These are phyloP conservation scores for Huntiella abstrusa DNA, from an alignment of 2,329 filamentous ascomycete genomes.

Conservation along the genomic window DNA sequence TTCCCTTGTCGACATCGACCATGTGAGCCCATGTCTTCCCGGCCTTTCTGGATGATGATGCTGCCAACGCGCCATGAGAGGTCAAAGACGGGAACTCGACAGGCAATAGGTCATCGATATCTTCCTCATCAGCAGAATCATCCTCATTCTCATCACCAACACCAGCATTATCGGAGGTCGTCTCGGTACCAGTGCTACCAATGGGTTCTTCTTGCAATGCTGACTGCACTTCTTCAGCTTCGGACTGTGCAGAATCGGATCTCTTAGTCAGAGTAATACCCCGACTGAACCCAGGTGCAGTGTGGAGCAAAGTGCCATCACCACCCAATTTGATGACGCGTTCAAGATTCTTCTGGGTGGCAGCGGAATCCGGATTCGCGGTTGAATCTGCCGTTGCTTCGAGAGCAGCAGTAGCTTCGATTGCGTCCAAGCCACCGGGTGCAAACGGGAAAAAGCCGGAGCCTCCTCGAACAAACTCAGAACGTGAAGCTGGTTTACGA, in stretches of 20 bases:
- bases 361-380: slow-evolving; percentile 19
- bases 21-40: slow-evolving; percentile 94
- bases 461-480: slow-evolving; percentile 81
- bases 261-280: slow-evolving; percentile 51
- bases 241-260: slow-evolving; percentile 37
- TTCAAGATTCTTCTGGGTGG: slow-evolving; percentile 41
- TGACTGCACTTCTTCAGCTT: slow-evolving; percentile 43
- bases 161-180: not conserved
- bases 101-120: slow-evolving; percentile 73
- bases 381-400: slow-evolving; percentile 41
- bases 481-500: slow-evolving; percentile 67
- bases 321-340: slow-evolving; percentile 66
- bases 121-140: slow-evolving; percentile 28
- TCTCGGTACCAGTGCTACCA: not conserved
- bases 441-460: slow-evolving; percentile 91
- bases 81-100: slow-evolving; percentile 86
- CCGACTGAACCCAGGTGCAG: slow-evolving; percentile 63
- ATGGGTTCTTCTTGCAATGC: slow-evolving; percentile 30
- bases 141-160: slow-evolving; percentile 14
- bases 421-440: slow-evolving; percentile 70
- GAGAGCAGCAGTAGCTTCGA: slow-evolving; percentile 67
- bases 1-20: slow-evolving; percentile 84
- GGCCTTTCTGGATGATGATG: slow-evolving; percentile 51
- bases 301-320: slow-evolving; percentile 59
- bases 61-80: slow-evolving; percentile 57